Percentiles rank a stretch among this genome's conserved stretches.
Evolutionary conservation across 331 rosid species (phyloP).

Genomic region (Prunus yedoensis): DNA sequence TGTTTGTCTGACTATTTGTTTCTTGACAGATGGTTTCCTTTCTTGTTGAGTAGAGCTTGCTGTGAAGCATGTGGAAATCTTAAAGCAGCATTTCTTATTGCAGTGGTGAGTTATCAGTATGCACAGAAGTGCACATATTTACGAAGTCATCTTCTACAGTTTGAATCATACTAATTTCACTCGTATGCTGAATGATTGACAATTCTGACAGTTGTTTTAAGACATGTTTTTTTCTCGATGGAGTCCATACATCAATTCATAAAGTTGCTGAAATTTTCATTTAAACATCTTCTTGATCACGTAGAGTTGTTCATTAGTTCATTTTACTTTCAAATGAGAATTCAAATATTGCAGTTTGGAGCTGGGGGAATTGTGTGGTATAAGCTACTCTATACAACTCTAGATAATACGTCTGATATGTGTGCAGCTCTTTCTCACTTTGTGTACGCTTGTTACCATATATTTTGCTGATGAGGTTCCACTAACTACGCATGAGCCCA

Average conservation of each 20-base stretch:
- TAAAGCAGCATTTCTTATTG: conserved; percentile 96
- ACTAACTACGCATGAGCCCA: conserved; percentile 49
- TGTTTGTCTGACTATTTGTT: conserved; percentile 22
- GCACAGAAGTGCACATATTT: background rate
- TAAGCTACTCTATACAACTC: conserved; percentile 14
- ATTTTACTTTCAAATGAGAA: background rate
- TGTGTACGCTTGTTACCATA: conserved; percentile 80
- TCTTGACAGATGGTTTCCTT: conserved; percentile 90
- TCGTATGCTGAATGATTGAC: background rate
- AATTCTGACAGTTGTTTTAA: background rate
- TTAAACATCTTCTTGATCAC: background rate
- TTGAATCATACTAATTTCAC: background rate
- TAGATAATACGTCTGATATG: conserved; percentile 11
- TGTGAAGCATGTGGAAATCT: conserved; percentile 99
- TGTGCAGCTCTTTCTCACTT: conserved; percentile 77
- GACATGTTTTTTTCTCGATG: background rate
- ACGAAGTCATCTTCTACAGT: background rate
- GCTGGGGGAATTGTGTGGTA: background rate
- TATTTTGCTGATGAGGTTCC: conserved; percentile 96
- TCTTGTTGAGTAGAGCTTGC: conserved; percentile 80
- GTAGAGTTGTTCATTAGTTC: conserved; percentile 7
- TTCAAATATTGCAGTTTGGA: background rate
- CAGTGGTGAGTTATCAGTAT: conserved; percentile 69
- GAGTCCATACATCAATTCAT: background rate
- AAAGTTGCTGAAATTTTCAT: background rate